A percentile compares a stretch with the other conserved stretches of the same genome.
phyloP scores from a whole-genome alignment of 2,329 filamentous ascomycete genomes.

The Colletotrichum falcatum region DNA sequence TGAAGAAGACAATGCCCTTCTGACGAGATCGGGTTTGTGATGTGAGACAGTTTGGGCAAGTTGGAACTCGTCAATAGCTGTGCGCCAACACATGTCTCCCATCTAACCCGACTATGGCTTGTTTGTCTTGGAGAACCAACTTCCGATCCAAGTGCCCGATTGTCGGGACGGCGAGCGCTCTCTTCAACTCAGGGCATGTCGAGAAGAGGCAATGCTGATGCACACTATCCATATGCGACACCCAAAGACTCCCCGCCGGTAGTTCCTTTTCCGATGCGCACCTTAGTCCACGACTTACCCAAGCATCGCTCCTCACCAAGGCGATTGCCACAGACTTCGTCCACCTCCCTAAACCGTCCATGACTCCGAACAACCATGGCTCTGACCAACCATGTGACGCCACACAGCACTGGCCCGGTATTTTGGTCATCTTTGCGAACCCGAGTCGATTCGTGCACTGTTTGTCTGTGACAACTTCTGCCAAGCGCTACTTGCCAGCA shows the following conservation, averaged over 20 bases:
- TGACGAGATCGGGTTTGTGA: slow-evolving; percentile 12
- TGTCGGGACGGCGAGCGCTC: slow-evolving; percentile 31
- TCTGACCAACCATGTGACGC: slow-evolving; percentile 18
- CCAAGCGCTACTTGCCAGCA: slow-evolving; percentile 3
- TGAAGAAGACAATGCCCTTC: slow-evolving; percentile 25
- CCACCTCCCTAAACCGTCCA: background rate
- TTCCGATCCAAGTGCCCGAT: slow-evolving; percentile 33
- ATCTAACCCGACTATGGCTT: slow-evolving; percentile 27
- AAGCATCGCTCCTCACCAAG: slow-evolving; percentile 4
- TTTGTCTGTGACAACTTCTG: background rate
- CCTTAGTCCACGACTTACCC: slow-evolving; percentile 13
- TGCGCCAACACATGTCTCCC: slow-evolving; percentile 33
- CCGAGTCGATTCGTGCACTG: slow-evolving; percentile 9
- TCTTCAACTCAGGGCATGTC: slow-evolving; percentile 20
- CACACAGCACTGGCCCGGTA: slow-evolving; percentile 17
- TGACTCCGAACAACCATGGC: slow-evolving; percentile 8
- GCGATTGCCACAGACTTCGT: slow-evolving; percentile 3
- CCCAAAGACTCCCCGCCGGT: slow-evolving; percentile 4
- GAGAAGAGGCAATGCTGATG: slow-evolving; percentile 1
- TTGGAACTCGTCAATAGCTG: slow-evolving; percentile 24
- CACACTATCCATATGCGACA: slow-evolving; percentile 22
- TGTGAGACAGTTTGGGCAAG: slow-evolving; percentile 27
- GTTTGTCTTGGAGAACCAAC: slow-evolving; percentile 3
- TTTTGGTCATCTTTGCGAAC: slow-evolving; percentile 16
- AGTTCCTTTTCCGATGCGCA: slow-evolving; percentile 8